Base-by-base conservation (phyloP, 139 green algal species). In the Ulvella scutata region DNA sequence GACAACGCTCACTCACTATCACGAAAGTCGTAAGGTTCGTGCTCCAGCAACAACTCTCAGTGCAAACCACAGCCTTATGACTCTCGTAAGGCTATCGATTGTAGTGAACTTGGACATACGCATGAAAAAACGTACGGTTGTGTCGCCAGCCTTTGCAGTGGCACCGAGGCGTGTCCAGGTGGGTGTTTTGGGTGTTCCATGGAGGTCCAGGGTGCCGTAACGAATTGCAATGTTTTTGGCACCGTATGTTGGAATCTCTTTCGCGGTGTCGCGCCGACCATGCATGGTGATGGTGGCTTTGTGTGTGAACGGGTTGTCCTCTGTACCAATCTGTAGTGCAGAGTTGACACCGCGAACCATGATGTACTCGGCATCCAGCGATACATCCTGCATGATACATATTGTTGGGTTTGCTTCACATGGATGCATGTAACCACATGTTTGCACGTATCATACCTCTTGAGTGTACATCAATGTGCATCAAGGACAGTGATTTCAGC, bases 221-320 rank as follows among this genome's bases (percentile, higher is more conserved):
- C 87, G 82, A 35, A 91, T 78, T 2, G 80, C 87, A 9, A 91
- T 76, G 7, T 76, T 72, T 77, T 91, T 91, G 44, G 80, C 82
- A 43, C 88, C 88, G 76, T 90, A 93, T 36, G 83, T 39, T 2
- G 88, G 88, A 72, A 93, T 80, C 74, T 89, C 81, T n/a, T 26
- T 21, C 2, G 62, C 43, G 61, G 34, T 77, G 43, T 74, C 76
- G 3, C 81, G 86, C 21, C 43, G 37, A 38, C 87, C 87, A 38
- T 85, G 83, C 72, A 93, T 43, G 4, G 85, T 91, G 73, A 93
- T 90, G 43, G 60, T 79, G 1, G 83, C 85, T 3, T 77, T 73
- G 43, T 75, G 62, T 3, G 10, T 37, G 61, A 83, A 85, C 9
- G 75, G 80, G 21, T 61, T 21, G 9, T 75, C 74, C 43, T 82